phyloP scores from a whole-genome alignment of 2,329 filamentous ascomycete species.

The Fusarium multiceps region DNA sequence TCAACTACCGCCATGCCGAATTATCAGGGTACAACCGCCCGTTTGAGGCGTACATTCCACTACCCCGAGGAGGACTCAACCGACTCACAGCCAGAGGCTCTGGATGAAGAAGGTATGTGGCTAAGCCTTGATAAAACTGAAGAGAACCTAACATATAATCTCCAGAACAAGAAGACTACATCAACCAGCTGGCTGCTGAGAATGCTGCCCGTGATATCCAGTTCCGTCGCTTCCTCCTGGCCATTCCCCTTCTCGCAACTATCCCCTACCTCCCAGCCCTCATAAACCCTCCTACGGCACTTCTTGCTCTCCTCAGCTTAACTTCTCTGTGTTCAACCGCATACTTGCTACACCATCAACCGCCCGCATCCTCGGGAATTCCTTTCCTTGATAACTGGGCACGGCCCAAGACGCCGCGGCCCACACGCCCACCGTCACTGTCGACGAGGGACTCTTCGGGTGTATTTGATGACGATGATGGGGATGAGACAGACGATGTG shows the following conservation, averaged over 20 bases:
- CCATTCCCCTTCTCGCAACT: slow-evolving; percentile 67
- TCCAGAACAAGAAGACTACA: slow-evolving; percentile 73
- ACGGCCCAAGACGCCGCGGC: slow-evolving; percentile 42
- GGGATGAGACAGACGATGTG: slow-evolving; percentile 33
- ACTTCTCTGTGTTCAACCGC: slow-evolving; percentile 71
- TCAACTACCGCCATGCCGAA: slow-evolving; percentile 37
- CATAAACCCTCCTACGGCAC: slow-evolving; percentile 50
- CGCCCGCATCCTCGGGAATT: slow-evolving; percentile 66
- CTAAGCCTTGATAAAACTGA: background rate
- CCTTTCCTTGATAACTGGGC: slow-evolving; percentile 59
- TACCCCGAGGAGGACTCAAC: slow-evolving; percentile 72
- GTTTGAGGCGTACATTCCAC: slow-evolving; percentile 80
- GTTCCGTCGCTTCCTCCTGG: slow-evolving; percentile 68
- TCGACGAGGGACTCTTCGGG: slow-evolving; percentile 29
- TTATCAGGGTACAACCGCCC: slow-evolving; percentile 57
- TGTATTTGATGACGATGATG: slow-evolving; percentile 30
- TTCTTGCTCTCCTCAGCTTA: slow-evolving; percentile 68
- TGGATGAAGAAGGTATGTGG: slow-evolving; percentile 79
- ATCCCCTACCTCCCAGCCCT: slow-evolving; percentile 62
- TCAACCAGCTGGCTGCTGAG: slow-evolving; percentile 63
- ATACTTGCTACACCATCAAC: slow-evolving; percentile 69
- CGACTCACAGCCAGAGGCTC: slow-evolving; percentile 65
- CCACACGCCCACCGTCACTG: slow-evolving; percentile 41
- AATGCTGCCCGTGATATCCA: slow-evolving; percentile 69
- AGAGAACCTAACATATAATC: background rate